Evolutionary conservation across 768 basidiomycete species (phyloP), one percentile per base, ranked within the genome.

Genomic region (Lentinula sp.): DNA sequence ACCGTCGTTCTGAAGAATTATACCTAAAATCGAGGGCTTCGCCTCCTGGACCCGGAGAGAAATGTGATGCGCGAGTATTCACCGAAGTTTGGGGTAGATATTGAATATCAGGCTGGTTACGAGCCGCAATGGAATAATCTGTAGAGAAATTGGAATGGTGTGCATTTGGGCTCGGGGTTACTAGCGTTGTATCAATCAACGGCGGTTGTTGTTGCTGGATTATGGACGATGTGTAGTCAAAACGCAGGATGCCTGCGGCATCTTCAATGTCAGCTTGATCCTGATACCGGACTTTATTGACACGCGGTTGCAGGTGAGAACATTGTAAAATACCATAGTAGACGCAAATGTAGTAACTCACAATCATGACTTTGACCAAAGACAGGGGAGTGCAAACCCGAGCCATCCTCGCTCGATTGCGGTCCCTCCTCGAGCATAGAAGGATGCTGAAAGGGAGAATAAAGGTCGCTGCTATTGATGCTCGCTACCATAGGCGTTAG

Each of bases 381-480:
- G 57, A 85, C 80, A 65, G 90, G 88, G 2, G 89, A 90, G 67
- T 88, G 87, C 23, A 90, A 73, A 62, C 86, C 88, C 57, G 88
- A 90, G 69, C 86, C 84, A 68, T 89, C 88, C 69, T 90, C 88
- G 71, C 85, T 87, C 23, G 86, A 88, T 73, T 85, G 86, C 48
- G 81, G 80, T 42, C 85, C 82, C 67, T 89, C 87, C 69, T 88
- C 88, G 61, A 78, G 72, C 62, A 79, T 74, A 71, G 81, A 78
- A 61, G 69, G 64, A 60, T 77, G 74, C 53, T 80, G 81, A 72
- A 84, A 85, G 16, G 84, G 80, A 12, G 84, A 76, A 69, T 81
- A 86, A 54, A 83, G 75, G 73, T 84, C 85, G 55, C 23, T 48
- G 73, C 76, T 74, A 73, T 76, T 76, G 55, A 77, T 62, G 68